Evolutionary conservation across 1,284 basidiomycete species (phyloP), one percentile per base, ranked within the genome.

Genomic region (Xanthoconium separans): DNA sequence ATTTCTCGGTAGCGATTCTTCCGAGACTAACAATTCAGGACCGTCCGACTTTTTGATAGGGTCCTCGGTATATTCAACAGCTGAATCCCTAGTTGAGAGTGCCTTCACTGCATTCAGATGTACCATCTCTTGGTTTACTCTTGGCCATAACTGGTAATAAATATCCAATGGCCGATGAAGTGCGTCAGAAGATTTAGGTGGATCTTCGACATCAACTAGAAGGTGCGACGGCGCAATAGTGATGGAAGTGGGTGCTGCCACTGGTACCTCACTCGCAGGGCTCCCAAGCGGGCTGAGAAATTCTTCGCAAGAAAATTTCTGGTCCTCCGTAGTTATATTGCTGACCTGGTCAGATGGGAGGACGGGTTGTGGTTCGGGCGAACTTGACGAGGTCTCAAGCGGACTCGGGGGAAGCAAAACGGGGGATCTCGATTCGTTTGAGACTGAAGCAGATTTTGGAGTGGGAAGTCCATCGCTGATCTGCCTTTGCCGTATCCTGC

Each of bases 401-500:
- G 50, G 45, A 33, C 39, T 56, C 31, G 15, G 22, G 18, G 31
- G 30, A 36, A 24, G 39, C 11, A 27, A 36, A 37, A n/a, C 11
- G 39, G 46, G 34, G 9, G 47, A 46, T 16, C 46, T 43, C 12
- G 51, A 39, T 29, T 54, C 44, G 50, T 37, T 15, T 8, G 30
- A 27, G 30, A 37, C 37, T 3, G 36, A n/a, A 42, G 27, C 6
- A 30, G 47, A 44, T 24, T 34, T 42, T 48, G 30, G 45, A 22
- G 13, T 4, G 18, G 20, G 2, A 22, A 43, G 20, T 47, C 55
- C 46, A 30, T 50, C 45, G 9, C 69, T 69, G 31, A 64, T 39
- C 20, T 53, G 60, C n/a, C 65, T 70, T 54, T 66, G 65, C 16
- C 73, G 75, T 47, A 71, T 65, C 27, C 75, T 70, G 55, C 72